phyloP scores from a whole-genome alignment of 768 basidiomycete species.

The Phanerochaete sordida region DNA sequence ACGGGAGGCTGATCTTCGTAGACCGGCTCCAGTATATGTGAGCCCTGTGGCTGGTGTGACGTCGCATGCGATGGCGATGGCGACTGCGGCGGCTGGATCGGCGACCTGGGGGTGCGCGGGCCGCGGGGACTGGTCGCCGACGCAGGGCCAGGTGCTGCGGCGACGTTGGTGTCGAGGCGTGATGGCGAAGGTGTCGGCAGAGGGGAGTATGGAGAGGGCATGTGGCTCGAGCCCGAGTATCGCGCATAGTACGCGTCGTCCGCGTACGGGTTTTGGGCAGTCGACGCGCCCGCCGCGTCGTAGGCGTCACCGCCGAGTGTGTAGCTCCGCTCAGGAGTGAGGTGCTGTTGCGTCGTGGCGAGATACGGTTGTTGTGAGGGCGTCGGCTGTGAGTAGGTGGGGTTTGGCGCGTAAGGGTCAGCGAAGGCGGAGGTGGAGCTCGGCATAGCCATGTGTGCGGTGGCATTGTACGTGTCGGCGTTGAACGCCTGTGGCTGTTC shows the following conservation, averaged over 20 bases:
- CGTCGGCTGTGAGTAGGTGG: constrained; percentile 11
- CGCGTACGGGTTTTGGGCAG: not conserved
- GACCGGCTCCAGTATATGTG: constrained; percentile 12
- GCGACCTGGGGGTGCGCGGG: constrained; percentile 15
- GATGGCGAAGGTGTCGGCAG: constrained; percentile 10
- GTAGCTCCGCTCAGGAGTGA: constrained; percentile 47
- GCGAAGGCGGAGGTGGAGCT: constrained; percentile 10
- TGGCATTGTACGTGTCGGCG: constrained; percentile 39
- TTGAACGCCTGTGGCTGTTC: constrained; percentile 22
- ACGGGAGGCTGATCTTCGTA: constrained; percentile 60
- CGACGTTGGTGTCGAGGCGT: constrained; percentile 2
- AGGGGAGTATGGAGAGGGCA: constrained; percentile 12
- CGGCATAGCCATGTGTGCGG: constrained; percentile 17
- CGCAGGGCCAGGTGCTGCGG: not conserved
- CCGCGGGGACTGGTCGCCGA: constrained; percentile 16
- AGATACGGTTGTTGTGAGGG: constrained; percentile 11
- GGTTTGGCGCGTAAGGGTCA: constrained; percentile 13
- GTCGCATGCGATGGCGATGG: constrained; percentile 8
- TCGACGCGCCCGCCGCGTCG: constrained; percentile 38
- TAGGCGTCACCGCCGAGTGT: constrained; percentile 58
- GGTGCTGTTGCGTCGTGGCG: constrained; percentile 17
- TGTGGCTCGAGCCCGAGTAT: constrained; percentile 4
- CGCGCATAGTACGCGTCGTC: constrained; percentile 1
- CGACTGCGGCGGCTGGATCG: not conserved
- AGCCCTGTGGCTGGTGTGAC: not conserved